These are phyloP conservation scores for Entelexis paramagnoliae DNA, from an alignment of 1,139 yeast genomes.

Conservation along the genomic window DNA sequence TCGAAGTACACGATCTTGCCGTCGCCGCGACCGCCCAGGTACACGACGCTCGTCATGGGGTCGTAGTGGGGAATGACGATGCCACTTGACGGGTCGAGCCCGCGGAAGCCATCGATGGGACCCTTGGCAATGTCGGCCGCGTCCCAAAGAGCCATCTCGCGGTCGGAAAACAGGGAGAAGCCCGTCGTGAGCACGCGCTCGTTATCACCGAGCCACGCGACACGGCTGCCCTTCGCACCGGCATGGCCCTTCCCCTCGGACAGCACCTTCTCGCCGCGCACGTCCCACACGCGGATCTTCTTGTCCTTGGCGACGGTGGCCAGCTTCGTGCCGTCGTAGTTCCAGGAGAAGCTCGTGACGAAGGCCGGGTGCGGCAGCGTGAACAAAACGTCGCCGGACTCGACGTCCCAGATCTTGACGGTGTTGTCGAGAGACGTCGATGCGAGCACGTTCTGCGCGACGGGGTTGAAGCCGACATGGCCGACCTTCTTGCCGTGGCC, in stretches of 20 bases:
- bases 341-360: constrained; percentile 83
- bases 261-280: constrained; percentile 58
- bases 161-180: constrained; percentile 80
- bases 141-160: constrained; percentile 94
- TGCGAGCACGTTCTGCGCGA: constrained; percentile 75
- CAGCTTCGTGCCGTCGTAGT: constrained; percentile 72
- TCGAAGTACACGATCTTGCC: constrained; percentile 93
- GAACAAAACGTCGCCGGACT: constrained; percentile 56
- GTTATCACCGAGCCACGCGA: constrained; percentile 79
- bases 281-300: constrained; percentile 82
- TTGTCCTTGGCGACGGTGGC: constrained; percentile 94
- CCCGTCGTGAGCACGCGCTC: constrained; percentile 92
- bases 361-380: constrained; percentile 80
- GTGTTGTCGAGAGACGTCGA: constrained; percentile 85
- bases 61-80: constrained; percentile 86
- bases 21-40: constrained; percentile 95
- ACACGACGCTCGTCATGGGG: constrained; percentile 65
- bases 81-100: constrained; percentile 85
- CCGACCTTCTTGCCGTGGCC: constrained; percentile 96
- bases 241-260: constrained; percentile 84
- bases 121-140: constrained; percentile 61
- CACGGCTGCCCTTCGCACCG: constrained; percentile 85
- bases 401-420: constrained; percentile 82
- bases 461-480: constrained; percentile 82
- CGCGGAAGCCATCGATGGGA: constrained; percentile 77